Percentiles rank a stretch among this genome's conserved stretches.
Conservation (phyloP, 345 rosid species). For the Rhizophora apiculata region DNA sequence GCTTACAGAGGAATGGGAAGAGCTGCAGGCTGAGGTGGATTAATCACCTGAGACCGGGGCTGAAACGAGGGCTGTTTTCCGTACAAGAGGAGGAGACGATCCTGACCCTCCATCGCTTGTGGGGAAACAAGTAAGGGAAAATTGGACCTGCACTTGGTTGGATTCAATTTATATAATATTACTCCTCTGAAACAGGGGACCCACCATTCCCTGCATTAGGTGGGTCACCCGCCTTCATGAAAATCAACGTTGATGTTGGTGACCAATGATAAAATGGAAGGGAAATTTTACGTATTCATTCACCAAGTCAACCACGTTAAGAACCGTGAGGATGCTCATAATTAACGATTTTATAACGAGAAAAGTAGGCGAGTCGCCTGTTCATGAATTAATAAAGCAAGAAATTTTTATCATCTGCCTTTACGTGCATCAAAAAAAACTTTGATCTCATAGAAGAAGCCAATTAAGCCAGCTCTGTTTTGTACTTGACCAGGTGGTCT, state of each 20-base stretch:
- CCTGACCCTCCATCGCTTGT: conserved; percentile 56
- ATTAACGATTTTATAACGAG: too few species aligned
- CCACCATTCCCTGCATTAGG: too few species aligned
- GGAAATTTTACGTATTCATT: too few species aligned
- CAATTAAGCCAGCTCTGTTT: background rate
- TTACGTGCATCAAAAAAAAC: too few species aligned
- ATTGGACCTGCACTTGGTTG: background rate
- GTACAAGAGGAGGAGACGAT: conserved; percentile 66
- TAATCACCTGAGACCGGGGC: conserved; percentile 85
- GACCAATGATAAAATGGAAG: background rate
- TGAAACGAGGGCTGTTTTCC: conserved; percentile 63
- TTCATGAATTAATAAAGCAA: too few species aligned
- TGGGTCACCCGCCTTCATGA: background rate
- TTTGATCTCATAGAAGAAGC: background rate
- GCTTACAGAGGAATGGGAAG: conserved; percentile 85
- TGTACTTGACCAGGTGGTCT: conserved; percentile 62
- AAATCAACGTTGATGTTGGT: background rate
- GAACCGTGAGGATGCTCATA: too few species aligned
- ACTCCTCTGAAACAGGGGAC: too few species aligned
- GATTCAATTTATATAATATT: background rate
- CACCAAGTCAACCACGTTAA: too few species aligned
- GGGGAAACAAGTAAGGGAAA: conserved; percentile 74
- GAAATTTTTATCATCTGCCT: too few species aligned
- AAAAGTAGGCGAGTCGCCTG: too few species aligned
- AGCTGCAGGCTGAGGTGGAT: conserved; percentile 96